Evolutionary conservation across 495 filamentous ascomycete genomes (phyloP), one percentile per base, ranked within the genome.

Genomic region (Penicillium atrosanguineum): DNA sequence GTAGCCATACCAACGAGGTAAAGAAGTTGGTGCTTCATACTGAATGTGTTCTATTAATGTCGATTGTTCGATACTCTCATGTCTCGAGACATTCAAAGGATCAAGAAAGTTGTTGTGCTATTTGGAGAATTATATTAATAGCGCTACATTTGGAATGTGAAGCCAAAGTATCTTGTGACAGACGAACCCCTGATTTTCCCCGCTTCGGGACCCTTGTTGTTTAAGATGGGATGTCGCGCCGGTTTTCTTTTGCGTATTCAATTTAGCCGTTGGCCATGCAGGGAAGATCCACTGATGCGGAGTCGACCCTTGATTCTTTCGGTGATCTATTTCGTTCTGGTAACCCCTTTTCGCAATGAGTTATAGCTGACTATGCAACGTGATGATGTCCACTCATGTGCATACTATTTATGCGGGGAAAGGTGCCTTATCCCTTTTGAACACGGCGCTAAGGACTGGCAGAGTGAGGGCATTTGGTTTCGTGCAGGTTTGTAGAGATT

Each of bases 1-100:
- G 63, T 54, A 26, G 58, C 49, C 18, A 61, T 46, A 21, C 48
- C 52, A 37, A 50, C 56, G 11, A 63, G 36, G 56, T 18, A 14
- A 4, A 44, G 37, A 7, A 44, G 9, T 4, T 20, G 28, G 4
- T 20, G 36, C 47, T 50, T 50, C 47, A 50, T 50, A 4, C 5
- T 41, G 16, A 14, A 39, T 18, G 15, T 7, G 36, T 16, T 5
- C 29, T 46, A 23, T 15, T 7, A 19, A 29, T 14, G 15, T 9
- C 4, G 44, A 9, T 7, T n/a, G 6, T 4, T 29, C 9, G 16
- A 29, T 26, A 1, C 6, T 16, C 15, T 7, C 20, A 11, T 34
- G 6, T 46, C 4, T 26, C 14, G 23, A 34, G 15, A 39, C 2
- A 19, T 6, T n/a, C 37, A 39, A 39, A 19, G 15, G 37, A 19